phyloP scores from a whole-genome alignment of 2,329 filamentous ascomycete genomes.

The Alternaria gaisen region DNA sequence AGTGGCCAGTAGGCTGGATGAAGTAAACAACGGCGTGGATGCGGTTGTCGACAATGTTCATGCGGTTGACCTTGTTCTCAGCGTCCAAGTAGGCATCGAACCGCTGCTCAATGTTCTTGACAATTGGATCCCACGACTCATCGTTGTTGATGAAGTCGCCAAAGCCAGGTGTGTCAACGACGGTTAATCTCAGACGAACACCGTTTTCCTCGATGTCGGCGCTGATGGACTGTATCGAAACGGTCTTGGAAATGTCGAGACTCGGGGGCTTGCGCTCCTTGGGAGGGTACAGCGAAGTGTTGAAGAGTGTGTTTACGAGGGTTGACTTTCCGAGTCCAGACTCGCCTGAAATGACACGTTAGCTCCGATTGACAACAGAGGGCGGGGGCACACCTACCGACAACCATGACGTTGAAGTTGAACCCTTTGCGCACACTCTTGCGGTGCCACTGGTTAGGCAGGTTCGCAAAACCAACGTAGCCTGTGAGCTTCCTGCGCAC shows the following conservation, averaged over 20 bases:
- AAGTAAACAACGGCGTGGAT: conserved; percentile 99
- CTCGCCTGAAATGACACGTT: conserved; percentile 73
- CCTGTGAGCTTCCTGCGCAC: conserved; percentile 97
- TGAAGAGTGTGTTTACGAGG: conserved; percentile 98
- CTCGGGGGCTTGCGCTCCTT: conserved; percentile 98
- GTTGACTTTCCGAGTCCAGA: conserved; percentile 99
- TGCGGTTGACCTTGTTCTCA: conserved; percentile 99
- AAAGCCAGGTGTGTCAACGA: conserved; percentile 97
- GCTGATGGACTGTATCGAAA: conserved; percentile 64
- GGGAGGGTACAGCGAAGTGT: conserved; percentile 97
- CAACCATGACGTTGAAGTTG: conserved; percentile 99
- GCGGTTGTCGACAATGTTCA: conserved; percentile 99
- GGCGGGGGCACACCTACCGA: conserved; percentile 74
- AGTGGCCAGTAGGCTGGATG: conserved; percentile 98
- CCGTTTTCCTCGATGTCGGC: conserved; percentile 92
- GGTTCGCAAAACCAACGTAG: conserved; percentile 97
- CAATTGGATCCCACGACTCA: conserved; percentile 98
- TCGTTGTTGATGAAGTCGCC: conserved; percentile 99
- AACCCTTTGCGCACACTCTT: conserved; percentile 99
- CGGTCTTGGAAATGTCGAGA: conserved; percentile 92
- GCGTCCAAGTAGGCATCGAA: conserved; percentile 98
- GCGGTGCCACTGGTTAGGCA: conserved; percentile 99
- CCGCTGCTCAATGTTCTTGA: conserved; percentile 99
- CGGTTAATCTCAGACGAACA: conserved; percentile 92
- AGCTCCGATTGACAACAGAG: conserved; percentile 15